These are phyloP conservation scores for Capsella rubella DNA, from an alignment of 441 rosid genomes.

Conservation along the genomic window DNA sequence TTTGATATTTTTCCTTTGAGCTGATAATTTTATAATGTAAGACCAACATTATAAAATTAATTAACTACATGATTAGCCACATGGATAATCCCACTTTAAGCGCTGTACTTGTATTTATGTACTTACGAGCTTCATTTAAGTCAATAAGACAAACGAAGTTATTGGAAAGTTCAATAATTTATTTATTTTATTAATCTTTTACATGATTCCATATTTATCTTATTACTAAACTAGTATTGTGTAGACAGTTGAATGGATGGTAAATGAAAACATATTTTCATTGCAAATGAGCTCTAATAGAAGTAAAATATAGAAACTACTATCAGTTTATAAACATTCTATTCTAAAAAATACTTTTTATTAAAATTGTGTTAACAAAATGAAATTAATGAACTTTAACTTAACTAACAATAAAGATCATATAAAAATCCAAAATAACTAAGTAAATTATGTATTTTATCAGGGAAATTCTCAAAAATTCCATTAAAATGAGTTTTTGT, in stretches of 20 bases:
- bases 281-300: background rate
- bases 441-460: too few species aligned
- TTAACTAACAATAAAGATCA: background rate
- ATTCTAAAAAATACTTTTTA: background rate
- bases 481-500: too few species aligned
- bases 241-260: background rate
- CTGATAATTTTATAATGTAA: constrained; percentile 33
- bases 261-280: background rate
- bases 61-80: constrained; percentile 51
- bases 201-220: constrained; percentile 8
- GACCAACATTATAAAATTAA: constrained; percentile 35
- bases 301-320: background rate
- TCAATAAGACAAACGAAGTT: constrained; percentile 45
- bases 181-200: constrained; percentile 3
- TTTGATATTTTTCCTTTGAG: constrained; percentile 2
- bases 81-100: constrained; percentile 48
- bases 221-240: background rate
- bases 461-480: too few species aligned
- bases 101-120: constrained; percentile 51
- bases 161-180: constrained; percentile 30
- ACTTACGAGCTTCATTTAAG: constrained; percentile 44
- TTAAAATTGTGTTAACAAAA: background rate
- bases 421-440: background rate
- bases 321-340: background rate
- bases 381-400: background rate